Base-by-base conservation (phyloP, 352 stramenopile genomes). In the Phytopythium aichiense region DNA sequence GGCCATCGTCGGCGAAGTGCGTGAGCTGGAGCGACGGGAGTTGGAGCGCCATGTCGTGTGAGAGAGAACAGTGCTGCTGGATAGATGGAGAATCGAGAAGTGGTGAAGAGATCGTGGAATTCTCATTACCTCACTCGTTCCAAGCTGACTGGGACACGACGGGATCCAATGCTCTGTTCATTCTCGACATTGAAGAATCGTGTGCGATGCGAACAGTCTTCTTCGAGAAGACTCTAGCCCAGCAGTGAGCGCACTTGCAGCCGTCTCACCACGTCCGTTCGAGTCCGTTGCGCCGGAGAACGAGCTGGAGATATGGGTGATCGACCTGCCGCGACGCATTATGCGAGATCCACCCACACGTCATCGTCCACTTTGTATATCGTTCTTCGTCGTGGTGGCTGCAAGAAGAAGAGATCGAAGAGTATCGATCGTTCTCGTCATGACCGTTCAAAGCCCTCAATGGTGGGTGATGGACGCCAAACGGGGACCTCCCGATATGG, bases 21-120 rank as follows among this genome's bases (percentile, higher is more conserved):
- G 61, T 76, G 20, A 89, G 67, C 43, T 72, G 71, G 62, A 83
- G 58, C 37, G 59, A 38, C 9, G 61, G 68, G 43, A 50, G 23
- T 15, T 50, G 38, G 55, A 37, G 18, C 20, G 13, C 25, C 37
- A 42, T 49, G 53, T 12, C 37, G 7, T 13, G 9, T 25, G 46
- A 25, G 30, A 2, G 22, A 13, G n/a, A 1, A 18, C 2, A 9
- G 38, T 25, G 12, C 15, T 48, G 42, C 20, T 22, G 42, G 18
- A 18, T 25, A 22, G 7, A 13, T 54, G 48, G 48, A 1, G 25
- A 37, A 23, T 54, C 12, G 5, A 18, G 20, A 7, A 54, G 15
- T 37, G 23, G 33, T 9, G 7, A 38, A 9, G 2, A 38, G 33
- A 5, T 38, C 33, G 33, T 4, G 28, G 28, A 30, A 30, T 30